Conservation (phyloP, 2,329 filamentous ascomycete species). For the Keithomyces neogunnii region DNA sequence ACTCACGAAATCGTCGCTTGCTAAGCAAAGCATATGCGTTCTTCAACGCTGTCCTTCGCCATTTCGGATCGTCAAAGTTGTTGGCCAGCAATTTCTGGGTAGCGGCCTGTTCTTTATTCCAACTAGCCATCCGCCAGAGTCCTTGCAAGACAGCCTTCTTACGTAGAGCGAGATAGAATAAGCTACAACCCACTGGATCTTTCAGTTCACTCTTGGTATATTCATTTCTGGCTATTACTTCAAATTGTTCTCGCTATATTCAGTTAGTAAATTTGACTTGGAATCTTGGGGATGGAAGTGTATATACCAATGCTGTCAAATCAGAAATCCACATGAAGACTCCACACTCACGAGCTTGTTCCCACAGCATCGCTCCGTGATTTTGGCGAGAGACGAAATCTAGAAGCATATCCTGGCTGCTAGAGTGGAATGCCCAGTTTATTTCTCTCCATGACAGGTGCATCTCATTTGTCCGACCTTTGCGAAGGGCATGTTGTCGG, state of each 20-base stretch:
- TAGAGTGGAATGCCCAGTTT: slow-evolving; percentile 76
- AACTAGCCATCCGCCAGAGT: slow-evolving; percentile 88
- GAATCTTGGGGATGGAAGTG: not conserved
- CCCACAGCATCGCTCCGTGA: slow-evolving; percentile 74
- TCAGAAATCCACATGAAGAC: slow-evolving; percentile 95
- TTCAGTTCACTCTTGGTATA: slow-evolving; percentile 83
- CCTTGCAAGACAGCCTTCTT: slow-evolving; percentile 89
- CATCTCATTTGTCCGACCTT: slow-evolving; percentile 54
- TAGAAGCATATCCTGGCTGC: slow-evolving; percentile 79
- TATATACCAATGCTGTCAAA: slow-evolving; percentile 62
- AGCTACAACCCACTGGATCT: slow-evolving; percentile 81
- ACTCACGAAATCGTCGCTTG: slow-evolving; percentile 70
- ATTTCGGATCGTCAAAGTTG: slow-evolving; percentile 79
- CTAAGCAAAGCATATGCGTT: slow-evolving; percentile 95
- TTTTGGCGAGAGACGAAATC: slow-evolving; percentile 77
- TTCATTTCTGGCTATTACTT: slow-evolving; percentile 84
- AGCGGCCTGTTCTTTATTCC: slow-evolving; percentile 76
- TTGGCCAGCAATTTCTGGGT: slow-evolving; percentile 79
- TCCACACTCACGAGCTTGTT: slow-evolving; percentile 75
- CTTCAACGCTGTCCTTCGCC: slow-evolving; percentile 84
- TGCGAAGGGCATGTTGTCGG: slow-evolving; percentile 67
- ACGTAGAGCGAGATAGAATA: slow-evolving; percentile 83
- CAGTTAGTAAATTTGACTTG: slow-evolving; percentile 6
- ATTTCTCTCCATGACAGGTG: slow-evolving; percentile 72
- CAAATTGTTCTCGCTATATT: slow-evolving; percentile 57